A percentile compares a stretch with the other conserved stretches of the same genome.
Evolutionary conservation across 106 monocot species (phyloP).

Genomic region (Phalaenopsis aphrodite): DNA sequence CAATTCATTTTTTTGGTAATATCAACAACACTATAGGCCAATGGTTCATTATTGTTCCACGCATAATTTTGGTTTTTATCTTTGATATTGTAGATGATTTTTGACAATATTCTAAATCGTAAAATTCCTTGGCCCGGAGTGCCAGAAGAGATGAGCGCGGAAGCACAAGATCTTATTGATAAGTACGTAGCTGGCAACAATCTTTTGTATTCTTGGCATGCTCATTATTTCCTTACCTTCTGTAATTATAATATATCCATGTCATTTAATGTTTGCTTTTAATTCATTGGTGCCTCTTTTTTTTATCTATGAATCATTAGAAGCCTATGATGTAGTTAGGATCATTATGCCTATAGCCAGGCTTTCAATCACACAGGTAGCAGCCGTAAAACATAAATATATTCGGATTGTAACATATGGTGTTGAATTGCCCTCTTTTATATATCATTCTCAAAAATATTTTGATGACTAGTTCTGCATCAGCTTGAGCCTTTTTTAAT

Average conservation of each 20-base stretch:
- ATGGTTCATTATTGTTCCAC: background rate
- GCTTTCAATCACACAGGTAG: background rate
- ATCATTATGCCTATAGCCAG: background rate
- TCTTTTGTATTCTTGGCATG: background rate
- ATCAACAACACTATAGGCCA: background rate
- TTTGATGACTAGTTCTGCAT: background rate
- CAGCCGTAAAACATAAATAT: background rate
- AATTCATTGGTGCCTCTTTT: background rate
- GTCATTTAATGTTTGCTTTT: background rate
- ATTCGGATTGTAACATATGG: background rate
- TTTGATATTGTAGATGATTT: conserved; percentile 63
- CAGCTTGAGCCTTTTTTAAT: background rate
- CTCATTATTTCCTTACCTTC: background rate
- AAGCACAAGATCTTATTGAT: conserved; percentile 84
- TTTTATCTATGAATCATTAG: background rate
- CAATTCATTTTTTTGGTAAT: background rate
- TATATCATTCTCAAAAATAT: background rate
- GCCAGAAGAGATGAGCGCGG: conserved; percentile 92
- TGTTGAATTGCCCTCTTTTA: background rate
- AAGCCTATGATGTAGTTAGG: background rate
- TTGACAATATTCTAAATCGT: conserved; percentile 95
- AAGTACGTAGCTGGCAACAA: conserved; percentile 34
- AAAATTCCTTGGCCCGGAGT: conserved; percentile 94
- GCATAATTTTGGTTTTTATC: conserved; percentile 1
- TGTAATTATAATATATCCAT: background rate